Evolutionary conservation across 106 monocot species (phyloP).

Genomic region (Apostasia shenzhenica): DNA sequence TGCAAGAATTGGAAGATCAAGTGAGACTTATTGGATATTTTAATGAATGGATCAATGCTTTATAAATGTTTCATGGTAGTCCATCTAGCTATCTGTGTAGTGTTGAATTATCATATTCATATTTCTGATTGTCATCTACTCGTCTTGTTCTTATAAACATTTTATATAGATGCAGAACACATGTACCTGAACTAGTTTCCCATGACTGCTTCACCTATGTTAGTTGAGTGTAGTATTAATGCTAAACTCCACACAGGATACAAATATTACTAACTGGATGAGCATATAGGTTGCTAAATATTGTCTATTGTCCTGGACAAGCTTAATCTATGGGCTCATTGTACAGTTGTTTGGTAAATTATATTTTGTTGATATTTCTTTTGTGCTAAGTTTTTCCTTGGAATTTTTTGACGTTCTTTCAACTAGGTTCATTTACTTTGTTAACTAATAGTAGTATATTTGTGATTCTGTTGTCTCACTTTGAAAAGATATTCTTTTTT

Average conservation of each 20-base stretch:
- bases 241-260: not conserved
- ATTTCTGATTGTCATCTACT: not conserved
- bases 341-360: no score
- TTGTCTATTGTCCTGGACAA: not conserved
- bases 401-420: no score
- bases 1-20: conserved; percentile 85
- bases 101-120: not conserved
- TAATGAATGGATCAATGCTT: not conserved
- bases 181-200: not conserved
- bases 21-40: conserved; percentile 28
- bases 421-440: no score
- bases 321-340: no score
- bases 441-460: no score
- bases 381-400: no score
- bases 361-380: no score
- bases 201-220: not conserved
- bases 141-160: not conserved
- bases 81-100: not conserved
- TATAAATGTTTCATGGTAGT: not conserved
- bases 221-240: not conserved
- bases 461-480: no score
- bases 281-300: not conserved
- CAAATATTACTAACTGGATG: not conserved
- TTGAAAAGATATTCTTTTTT: no score
- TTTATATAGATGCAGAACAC: not conserved